phyloP scores from a whole-genome alignment of 352 stramenopile genomes.

The Thraustotheca clavata region DNA sequence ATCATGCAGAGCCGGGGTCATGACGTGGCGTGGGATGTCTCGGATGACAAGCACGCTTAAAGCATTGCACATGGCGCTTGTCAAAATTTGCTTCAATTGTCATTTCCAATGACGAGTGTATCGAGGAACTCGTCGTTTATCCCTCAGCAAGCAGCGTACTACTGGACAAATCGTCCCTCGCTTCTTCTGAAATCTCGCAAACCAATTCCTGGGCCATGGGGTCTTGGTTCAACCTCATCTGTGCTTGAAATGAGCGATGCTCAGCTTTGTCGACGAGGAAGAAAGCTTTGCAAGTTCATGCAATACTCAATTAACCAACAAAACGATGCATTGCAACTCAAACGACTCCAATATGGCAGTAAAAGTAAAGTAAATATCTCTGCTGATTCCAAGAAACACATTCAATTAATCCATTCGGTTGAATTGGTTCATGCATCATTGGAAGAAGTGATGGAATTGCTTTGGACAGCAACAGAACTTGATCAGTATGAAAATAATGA shows the following conservation, averaged over 20 bases:
- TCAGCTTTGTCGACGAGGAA: neutral
- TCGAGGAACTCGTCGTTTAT: too few relatives aligned
- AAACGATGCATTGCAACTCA: constrained; percentile 9
- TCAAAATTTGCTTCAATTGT: too few relatives aligned
- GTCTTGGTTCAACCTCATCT: neutral
- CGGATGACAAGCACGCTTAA: too few relatives aligned
- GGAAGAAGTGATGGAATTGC: neutral
- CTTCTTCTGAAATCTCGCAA: too few relatives aligned
- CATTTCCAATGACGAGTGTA: too few relatives aligned
- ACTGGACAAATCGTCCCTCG: too few relatives aligned
- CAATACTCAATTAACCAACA: neutral
- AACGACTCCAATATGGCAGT: constrained; percentile 2
- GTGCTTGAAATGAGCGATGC: neutral
- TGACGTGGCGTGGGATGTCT: too few relatives aligned
- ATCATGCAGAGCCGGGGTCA: too few relatives aligned
- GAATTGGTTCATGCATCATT: neutral
- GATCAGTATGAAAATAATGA: neutral
- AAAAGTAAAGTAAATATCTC: neutral
- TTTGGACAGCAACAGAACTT: neutral
- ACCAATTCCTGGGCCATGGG: neutral
- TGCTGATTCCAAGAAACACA: neutral
- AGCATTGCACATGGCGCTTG: too few relatives aligned
- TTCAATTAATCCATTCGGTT: neutral
- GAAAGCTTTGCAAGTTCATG: neutral
- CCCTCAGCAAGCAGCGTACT: neutral